These are phyloP conservation scores for Pseudisothecium myosuroides DNA, from an alignment of 225 moss, liverwort and hornwort species.

Conservation along the genomic window DNA sequence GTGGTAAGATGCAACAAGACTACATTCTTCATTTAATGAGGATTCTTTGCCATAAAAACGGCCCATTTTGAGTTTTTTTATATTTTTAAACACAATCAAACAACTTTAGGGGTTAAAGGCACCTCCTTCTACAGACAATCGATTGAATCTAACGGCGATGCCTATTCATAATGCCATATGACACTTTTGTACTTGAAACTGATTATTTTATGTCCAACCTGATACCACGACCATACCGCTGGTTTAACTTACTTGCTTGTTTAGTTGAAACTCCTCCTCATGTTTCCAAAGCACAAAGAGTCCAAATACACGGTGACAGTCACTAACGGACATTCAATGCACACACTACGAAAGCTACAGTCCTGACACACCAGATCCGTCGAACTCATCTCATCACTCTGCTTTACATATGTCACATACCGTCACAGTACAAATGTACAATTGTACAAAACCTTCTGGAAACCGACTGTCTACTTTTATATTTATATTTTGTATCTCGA, in stretches of 20 bases:
- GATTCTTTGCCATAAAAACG: no score
- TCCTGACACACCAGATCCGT: neutral
- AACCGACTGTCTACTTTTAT: no score
- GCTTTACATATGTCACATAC: neutral
- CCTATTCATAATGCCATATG: no score
- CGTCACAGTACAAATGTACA: neutral
- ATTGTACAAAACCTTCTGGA: neutral
- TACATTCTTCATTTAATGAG: neutral
- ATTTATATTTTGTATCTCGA: neutral
- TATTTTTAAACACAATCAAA: no score
- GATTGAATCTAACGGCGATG: neutral
- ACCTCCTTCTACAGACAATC: neutral
- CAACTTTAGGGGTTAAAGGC: neutral
- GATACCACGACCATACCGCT: neutral
- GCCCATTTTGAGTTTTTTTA: no score
- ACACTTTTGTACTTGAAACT: neutral
- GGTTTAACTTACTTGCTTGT: neutral
- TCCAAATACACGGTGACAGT: neutral
- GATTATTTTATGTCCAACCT: neutral
- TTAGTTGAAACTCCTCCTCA: neutral
- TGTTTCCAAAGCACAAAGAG: neutral
- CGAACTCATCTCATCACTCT: neutral
- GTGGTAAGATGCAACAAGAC: accelerated
- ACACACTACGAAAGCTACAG: neutral
- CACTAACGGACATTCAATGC: neutral